Percentiles rank a stretch among this genome's conserved stretches.
These are phyloP conservation scores for Tritrichomonas foetus DNA, from an alignment of 208 protist genomes.

Conservation along the genomic window DNA sequence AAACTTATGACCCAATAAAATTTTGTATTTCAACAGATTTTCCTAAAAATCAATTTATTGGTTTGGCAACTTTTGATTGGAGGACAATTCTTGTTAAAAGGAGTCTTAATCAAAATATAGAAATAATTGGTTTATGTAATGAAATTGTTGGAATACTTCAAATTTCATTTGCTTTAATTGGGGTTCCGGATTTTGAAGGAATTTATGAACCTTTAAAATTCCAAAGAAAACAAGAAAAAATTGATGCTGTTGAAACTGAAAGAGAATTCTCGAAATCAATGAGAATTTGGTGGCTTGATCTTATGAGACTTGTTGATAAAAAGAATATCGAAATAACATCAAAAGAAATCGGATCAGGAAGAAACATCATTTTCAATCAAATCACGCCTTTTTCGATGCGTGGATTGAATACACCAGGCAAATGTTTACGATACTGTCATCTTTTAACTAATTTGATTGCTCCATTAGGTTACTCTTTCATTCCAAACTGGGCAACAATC, in stretches of 20 bases:
- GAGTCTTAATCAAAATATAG: neutral
- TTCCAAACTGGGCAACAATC: neutral
- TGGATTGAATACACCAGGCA: neutral
- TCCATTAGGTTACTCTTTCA: neutral
- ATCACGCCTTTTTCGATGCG: neutral
- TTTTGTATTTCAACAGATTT: neutral
- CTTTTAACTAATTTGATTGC: neutral
- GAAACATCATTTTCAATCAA: neutral
- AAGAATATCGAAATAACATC: neutral
- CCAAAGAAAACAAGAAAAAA: neutral
- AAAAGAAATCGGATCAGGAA: neutral
- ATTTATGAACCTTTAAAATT: neutral
- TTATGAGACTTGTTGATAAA: neutral
- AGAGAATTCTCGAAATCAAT: neutral
- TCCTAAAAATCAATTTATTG: neutral
- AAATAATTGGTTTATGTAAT: neutral
- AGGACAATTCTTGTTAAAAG: neutral
- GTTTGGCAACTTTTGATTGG: neutral
- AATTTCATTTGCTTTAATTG: neutral
- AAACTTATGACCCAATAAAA: neutral
- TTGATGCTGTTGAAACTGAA: neutral
- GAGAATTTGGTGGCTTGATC: neutral
- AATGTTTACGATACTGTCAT: neutral
- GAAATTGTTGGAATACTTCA: conserved; percentile 11
- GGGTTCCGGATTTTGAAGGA: neutral